Evolutionary conservation across 2,329 filamentous ascomycete genomes (phyloP).

Genomic region (Aspergillus costaricaensis): DNA sequence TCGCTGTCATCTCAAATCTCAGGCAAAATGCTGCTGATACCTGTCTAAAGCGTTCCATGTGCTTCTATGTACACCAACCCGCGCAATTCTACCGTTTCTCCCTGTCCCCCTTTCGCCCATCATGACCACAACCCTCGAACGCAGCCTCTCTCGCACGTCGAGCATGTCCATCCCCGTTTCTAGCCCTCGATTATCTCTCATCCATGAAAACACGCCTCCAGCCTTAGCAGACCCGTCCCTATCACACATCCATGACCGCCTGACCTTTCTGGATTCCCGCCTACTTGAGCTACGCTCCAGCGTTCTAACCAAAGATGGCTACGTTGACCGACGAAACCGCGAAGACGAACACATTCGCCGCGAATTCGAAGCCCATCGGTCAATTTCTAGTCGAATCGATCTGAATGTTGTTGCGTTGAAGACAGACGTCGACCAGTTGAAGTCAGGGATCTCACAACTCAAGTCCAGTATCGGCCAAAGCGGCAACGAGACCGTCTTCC

Average conservation of each 20-base stretch:
- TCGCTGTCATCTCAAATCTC: slow-evolving; percentile 4
- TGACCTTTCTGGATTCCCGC: slow-evolving; percentile 42
- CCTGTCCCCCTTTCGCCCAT: slow-evolving; percentile 11
- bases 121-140: slow-evolving; percentile 40
- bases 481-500: slow-evolving; percentile 36
- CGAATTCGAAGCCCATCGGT: slow-evolving; percentile 40
- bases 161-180: slow-evolving; percentile 41
- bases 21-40: slow-evolving; percentile 19
- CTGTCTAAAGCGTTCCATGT: background rate
- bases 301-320: slow-evolving; percentile 42
- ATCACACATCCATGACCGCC: slow-evolving; percentile 40
- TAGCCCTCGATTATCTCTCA: slow-evolving; percentile 38
- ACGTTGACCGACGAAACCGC: slow-evolving; percentile 42
- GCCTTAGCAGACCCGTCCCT: slow-evolving; percentile 37
- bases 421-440: slow-evolving; percentile 40
- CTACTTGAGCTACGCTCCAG: slow-evolving; percentile 40
- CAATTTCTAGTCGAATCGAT: slow-evolving; percentile 40
- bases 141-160: slow-evolving; percentile 40
- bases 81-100: background rate
- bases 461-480: slow-evolving; percentile 36
- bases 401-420: slow-evolving; percentile 37
- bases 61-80: background rate
- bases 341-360: slow-evolving; percentile 43
- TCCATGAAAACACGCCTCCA: slow-evolving; percentile 39
- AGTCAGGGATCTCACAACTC: slow-evolving; percentile 38